Conservation (phyloP, 2,329 filamentous ascomycete species). For the Cryoendolithus antarcticus region DNA sequence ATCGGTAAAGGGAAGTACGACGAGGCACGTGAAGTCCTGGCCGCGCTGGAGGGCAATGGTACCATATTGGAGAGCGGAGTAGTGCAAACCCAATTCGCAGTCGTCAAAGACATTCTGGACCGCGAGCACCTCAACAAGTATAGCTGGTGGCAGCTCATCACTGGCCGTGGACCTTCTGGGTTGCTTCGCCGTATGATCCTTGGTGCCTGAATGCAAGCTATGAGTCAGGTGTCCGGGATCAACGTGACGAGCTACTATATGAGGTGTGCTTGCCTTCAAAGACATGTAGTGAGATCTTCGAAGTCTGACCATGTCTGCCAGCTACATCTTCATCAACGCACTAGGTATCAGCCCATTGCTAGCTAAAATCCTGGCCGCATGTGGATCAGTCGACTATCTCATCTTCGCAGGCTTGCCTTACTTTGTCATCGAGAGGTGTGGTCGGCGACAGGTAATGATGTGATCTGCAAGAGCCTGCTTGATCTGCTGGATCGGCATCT, state of each 20-base stretch:
- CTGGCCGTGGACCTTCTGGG: conserved; percentile 9
- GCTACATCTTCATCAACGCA: conserved; percentile 38
- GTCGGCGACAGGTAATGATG: conserved; percentile 39
- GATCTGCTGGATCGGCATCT: conserved; percentile 38
- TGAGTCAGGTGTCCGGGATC: conserved; percentile 12
- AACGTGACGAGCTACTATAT: too few relatives aligned
- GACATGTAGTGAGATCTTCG: too few relatives aligned
- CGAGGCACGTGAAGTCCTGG: conserved; percentile 34
- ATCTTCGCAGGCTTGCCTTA: conserved; percentile 33
- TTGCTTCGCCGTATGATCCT: conserved; percentile 11
- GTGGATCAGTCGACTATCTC: conserved; percentile 40
- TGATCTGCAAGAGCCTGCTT: conserved; percentile 35
- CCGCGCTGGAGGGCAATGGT: conserved; percentile 33
- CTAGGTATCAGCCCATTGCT: conserved; percentile 39
- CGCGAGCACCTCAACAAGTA: conserved; percentile 33
- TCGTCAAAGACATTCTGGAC: conserved; percentile 39
- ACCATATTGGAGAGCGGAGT: conserved; percentile 28
- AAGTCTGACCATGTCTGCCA: conserved; percentile 16
- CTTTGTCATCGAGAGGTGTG: conserved; percentile 37
- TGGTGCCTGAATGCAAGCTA: conserved; percentile 17
- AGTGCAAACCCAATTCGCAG: conserved; percentile 34
- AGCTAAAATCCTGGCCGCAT: conserved; percentile 36
- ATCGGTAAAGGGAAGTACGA: conserved; percentile 43
- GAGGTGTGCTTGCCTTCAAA: too few relatives aligned
- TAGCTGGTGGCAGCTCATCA: conserved; percentile 33